Evolutionary conservation across 148 eudicot species (phyloP), one percentile per base, ranked within the genome.

Genomic region (Rhododendron simsii): DNA sequence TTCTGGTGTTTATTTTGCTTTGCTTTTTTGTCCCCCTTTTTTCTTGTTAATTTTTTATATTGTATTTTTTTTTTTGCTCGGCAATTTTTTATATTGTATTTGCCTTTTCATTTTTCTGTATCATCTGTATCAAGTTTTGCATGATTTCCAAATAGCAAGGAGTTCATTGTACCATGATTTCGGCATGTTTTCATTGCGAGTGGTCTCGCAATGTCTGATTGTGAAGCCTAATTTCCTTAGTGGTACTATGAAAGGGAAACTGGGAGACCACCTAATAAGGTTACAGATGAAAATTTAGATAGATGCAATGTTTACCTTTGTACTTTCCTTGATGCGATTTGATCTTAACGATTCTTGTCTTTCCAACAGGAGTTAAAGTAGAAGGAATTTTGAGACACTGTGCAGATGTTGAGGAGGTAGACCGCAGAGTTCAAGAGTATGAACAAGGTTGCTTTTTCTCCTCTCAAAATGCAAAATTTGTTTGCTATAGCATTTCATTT

Each of bases 341-440:
- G 77, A 61, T 53, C 30, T 79, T 9, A 47, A 47, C 50, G 21
- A 69, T 77, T 45, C 18, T 80, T 88, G 41, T 85, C 67, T 67
- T 48, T 55, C 48, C 71, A 26, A 47, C 90, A 97, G 99, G 99
- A 84, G 90, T 55, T 83, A 93, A 89, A 83, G 94, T 95, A 30
- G 99, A 97, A 93, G 99, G 99, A 88, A 94, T 97, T 83, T 90
- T 97, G 92, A 91, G 99, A 80, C 98, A 94, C 86, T 88, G 95
- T 89, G 99, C 99, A 78, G 98, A 97, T 91, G 98, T 97, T 48
- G 99, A 97, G 92, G 99, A 97, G 95, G 98, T 97, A 82, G 98
- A 94, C 84, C 92, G 90, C 83, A 94, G 99, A 90, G 95, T 97
- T 84, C 95, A 94, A 74, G 99, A 94, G 88, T 97, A 95, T 90